These are phyloP conservation scores for Curvularia verruculosa DNA, from an alignment of 2,329 filamentous ascomycete genomes.

Conservation along the genomic window DNA sequence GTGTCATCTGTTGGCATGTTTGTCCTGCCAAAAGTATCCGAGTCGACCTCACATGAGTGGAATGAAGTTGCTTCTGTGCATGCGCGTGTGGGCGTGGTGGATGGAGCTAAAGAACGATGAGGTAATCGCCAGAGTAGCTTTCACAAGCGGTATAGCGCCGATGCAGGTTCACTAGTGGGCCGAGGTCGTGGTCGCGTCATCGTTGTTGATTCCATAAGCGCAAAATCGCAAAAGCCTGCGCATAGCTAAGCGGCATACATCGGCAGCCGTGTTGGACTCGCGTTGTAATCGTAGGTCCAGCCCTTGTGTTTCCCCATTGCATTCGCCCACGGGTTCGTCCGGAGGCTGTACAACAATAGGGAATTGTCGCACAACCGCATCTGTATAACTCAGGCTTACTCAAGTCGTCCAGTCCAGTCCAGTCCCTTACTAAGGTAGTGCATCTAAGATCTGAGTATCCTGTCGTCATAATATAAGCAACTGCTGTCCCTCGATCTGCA, in stretches of 20 bases:
- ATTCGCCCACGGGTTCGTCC: conserved; percentile 5
- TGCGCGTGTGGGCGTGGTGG: conserved; percentile 12
- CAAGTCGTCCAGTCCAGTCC: conserved; percentile 28
- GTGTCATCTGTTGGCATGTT: conserved; percentile 20
- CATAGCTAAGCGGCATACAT: conserved; percentile 13
- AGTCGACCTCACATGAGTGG: conserved; percentile 1
- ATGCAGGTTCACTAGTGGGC: conserved; percentile 18
- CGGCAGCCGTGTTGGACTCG: neutral
- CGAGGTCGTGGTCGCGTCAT: conserved; percentile 20
- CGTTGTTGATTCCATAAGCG: conserved; percentile 27
- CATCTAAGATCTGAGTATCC: conserved; percentile 19
- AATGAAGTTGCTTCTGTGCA: conserved; percentile 14
- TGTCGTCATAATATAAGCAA: conserved; percentile 45
- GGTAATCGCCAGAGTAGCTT: conserved; percentile 27
- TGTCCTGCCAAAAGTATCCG: conserved; percentile 10
- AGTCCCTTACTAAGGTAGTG: conserved; percentile 15
- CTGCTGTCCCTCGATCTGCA: conserved; percentile 23
- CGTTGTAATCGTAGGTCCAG: conserved; percentile 2
- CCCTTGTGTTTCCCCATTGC: conserved; percentile 12
- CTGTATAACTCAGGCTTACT: conserved; percentile 37
- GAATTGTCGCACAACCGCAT: conserved; percentile 11
- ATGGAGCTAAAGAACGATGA: conserved; percentile 27
- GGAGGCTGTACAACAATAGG: conserved; percentile 10
- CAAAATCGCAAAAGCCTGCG: conserved; percentile 24
- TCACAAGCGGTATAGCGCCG: conserved; percentile 23